Evolutionary conservation across 164 flowering plant genomes (phyloP), one percentile per base, ranked within the genome.

Genomic region (Chimonanthus salicifolius): DNA sequence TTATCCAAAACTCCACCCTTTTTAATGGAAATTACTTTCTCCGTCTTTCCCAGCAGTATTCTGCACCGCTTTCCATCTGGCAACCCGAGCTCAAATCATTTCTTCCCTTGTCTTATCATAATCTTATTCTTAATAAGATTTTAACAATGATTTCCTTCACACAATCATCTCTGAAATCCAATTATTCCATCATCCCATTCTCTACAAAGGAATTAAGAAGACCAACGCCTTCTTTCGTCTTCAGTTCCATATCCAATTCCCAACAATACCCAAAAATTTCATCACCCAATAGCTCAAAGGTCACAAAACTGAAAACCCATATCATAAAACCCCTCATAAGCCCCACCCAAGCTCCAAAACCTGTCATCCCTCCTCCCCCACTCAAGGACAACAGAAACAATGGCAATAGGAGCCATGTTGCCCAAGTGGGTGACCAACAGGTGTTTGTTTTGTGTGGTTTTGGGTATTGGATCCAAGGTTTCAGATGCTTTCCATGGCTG

Each of bases 401-500:
- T 21, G 80, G 58, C 43, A 79, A 68, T 47, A 46, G 68, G 21
- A 68, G 67, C n/a, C 78, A 72, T 58, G 70, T 48, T 63, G 21
- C 67, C 13, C 80, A 72, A 51, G 79, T 79, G 84, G 90, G 86
- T 66, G 64, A 76, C 62, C 62, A 62, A n/a, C 75, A 85, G 75
- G 84, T 91, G 92, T 21, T 82, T 82, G 73, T 67, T 73, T 78
- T 94, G 75, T 89, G 95, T 84, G 99, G 95, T 21, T 78, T 90
- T 78, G 97, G 97, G 74, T 93, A 91, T 76, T 92, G 95, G 98
- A 82, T 93, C 2, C 94, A 92, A 70, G 99, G 99, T 15, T 88
- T 92, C 60, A 88, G 99, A 83, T 89, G 96, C 71, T 93, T 93
- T 71, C 97, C 99, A 44, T 93, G 99, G 99, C 72, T 95, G 76